These are phyloP conservation scores for Naganishia kalamii DNA, from an alignment of 768 basidiomycete genomes.

Conservation along the genomic window DNA sequence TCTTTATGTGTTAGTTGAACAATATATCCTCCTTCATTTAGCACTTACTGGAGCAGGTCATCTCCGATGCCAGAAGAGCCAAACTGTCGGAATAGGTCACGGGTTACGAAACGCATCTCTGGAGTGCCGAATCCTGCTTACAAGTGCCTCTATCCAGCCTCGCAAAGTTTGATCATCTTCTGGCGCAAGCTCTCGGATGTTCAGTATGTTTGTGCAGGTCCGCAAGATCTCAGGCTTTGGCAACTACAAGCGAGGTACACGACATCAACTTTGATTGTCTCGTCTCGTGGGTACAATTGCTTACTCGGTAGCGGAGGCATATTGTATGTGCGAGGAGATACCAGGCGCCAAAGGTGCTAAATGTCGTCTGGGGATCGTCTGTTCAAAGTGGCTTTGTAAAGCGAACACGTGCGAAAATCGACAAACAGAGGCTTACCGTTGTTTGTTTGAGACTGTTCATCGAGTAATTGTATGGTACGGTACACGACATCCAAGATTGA, in stretches of 20 bases:
- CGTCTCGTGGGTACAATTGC: not conserved
- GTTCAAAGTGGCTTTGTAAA: not conserved
- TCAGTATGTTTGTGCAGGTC: not conserved
- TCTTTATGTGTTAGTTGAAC: not conserved
- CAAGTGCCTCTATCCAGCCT: constrained; percentile 44
- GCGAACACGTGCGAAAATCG: not conserved
- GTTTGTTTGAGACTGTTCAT: not conserved
- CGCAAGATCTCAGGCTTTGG: not conserved
- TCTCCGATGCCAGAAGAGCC: constrained; percentile 46
- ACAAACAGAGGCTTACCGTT: not conserved
- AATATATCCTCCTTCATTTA: not conserved
- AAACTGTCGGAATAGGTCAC: constrained; percentile 30
- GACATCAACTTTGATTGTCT: not conserved
- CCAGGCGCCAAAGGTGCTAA: constrained; percentile 39
- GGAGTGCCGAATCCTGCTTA: constrained; percentile 20
- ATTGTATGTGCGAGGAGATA: constrained; percentile 33
- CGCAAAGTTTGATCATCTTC: constrained; percentile 29
- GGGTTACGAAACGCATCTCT: not conserved
- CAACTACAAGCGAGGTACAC: not conserved
- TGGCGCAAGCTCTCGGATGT: constrained; percentile 20
- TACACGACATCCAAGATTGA: not conserved
- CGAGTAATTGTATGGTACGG: not conserved
- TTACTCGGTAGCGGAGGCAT: constrained; percentile 22
- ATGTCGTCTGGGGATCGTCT: constrained; percentile 42
- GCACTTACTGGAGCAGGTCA: constrained; percentile 36